These are phyloP conservation scores for Scutellaria galericulata DNA, from an alignment of 257 asterid genomes.

Conservation along the genomic window DNA sequence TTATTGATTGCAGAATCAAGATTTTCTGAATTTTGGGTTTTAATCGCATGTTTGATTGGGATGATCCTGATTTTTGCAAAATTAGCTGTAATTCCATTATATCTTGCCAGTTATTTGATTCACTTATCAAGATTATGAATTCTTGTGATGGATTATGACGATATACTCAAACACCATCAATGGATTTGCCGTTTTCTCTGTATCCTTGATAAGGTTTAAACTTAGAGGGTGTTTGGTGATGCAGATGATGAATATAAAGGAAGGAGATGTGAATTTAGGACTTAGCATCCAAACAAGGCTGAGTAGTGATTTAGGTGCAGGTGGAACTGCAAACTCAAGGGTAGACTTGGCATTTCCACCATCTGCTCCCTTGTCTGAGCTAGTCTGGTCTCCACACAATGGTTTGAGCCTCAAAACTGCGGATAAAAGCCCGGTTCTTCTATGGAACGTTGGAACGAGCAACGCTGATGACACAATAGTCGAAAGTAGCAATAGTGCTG, in stretches of 20 bases:
- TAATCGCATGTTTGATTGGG: not conserved
- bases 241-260: conserved; percentile 41
- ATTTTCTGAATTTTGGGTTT: conserved; percentile 12
- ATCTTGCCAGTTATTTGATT: not conserved
- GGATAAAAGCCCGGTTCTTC: conserved; percentile 48
- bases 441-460: conserved; percentile 48
- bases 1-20: not conserved
- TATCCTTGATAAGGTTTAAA: not conserved
- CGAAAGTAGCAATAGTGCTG: conserved; percentile 62
- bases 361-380: conserved; percentile 63
- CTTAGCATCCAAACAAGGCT: conserved; percentile 36
- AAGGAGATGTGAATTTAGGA: conserved; percentile 44
- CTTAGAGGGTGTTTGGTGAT: conserved; percentile 2
- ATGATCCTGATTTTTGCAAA: not conserved
- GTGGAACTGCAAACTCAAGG: conserved; percentile 72
- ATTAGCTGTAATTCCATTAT: not conserved
- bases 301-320: conserved; percentile 65
- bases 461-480: conserved; percentile 9
- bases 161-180: not conserved
- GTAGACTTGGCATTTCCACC: conserved; percentile 50
- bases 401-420: conserved; percentile 63
- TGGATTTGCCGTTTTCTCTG: too few relatives aligned
- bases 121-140: not conserved
- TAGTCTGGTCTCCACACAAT: conserved; percentile 70
- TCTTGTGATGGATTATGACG: not conserved